phyloP scores from a whole-genome alignment of 768 basidiomycete genomes.

The Roridomyces roridus region DNA sequence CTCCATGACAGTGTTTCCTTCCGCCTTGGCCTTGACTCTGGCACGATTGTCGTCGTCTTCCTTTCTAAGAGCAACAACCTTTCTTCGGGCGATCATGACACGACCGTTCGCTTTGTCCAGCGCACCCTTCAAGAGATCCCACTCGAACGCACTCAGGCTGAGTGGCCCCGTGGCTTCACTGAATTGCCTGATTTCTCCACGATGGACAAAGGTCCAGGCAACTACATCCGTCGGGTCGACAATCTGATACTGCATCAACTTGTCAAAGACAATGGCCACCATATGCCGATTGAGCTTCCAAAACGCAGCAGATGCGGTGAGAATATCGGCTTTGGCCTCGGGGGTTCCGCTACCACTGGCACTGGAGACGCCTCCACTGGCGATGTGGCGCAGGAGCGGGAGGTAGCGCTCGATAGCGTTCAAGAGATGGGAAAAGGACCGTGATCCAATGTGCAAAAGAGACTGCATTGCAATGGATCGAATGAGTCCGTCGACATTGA shows the following conservation, averaged over 20 bases:
- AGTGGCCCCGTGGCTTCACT: constrained; percentile 44
- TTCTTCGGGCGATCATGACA: constrained; percentile 77
- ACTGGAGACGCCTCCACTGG: constrained; percentile 51
- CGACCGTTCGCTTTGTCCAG: constrained; percentile 92
- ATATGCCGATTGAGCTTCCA: constrained; percentile 89
- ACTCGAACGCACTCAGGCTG: constrained; percentile 70
- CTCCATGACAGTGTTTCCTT: constrained; percentile 70
- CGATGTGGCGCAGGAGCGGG: constrained; percentile 69
- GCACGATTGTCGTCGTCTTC: constrained; percentile 90
- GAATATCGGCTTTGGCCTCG: constrained; percentile 73
- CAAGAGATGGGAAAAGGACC: constrained; percentile 97
- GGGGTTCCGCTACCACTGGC: constrained; percentile 44
- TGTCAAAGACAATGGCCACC: constrained; percentile 93
- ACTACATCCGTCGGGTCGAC: constrained; percentile 94
- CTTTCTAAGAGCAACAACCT: constrained; percentile 76
- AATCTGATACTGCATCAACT: constrained; percentile 98
- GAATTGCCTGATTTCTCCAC: constrained; percentile 46
- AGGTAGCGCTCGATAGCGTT: constrained; percentile 97
- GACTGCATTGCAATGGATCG: constrained; percentile 88
- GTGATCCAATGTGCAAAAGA: constrained; percentile 87
- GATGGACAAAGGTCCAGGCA: constrained; percentile 77
- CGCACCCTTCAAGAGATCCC: constrained; percentile 84
- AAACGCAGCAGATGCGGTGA: constrained; percentile 74
- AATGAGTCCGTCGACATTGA: constrained; percentile 68
- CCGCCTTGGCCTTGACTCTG: constrained; percentile 68